Evolutionary conservation across 176 grass and related monocot genomes (phyloP).

Genomic region (Avena sativa): DNA sequence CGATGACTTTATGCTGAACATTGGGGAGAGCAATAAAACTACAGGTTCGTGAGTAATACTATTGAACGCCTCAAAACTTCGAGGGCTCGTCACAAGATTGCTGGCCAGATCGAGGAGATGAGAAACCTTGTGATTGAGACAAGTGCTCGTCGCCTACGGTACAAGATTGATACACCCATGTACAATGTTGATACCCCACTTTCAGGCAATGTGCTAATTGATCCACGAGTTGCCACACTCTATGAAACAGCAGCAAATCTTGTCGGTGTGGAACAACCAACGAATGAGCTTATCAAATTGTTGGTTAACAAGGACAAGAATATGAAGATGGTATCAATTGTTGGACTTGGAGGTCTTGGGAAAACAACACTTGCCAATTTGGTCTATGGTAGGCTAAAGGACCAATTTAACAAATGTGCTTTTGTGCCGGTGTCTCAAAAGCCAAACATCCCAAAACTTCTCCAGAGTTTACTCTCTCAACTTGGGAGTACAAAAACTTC

Average conservation of each 20-base stretch:
- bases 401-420: background rate
- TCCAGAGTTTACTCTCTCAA: background rate
- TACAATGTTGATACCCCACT: background rate
- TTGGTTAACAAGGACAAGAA: background rate
- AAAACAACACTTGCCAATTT: slow-evolving; percentile 12
- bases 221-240: background rate
- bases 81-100: slow-evolving; percentile 11
- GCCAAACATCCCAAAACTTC: background rate
- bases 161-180: slow-evolving; percentile 2
- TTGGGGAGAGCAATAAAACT: background rate
- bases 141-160: background rate
- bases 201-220: background rate
- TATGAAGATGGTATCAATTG: background rate
- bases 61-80: background rate
- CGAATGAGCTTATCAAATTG: background rate
- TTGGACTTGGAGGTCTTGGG: background rate
- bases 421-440: background rate
- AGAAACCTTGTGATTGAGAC: slow-evolving; percentile 12
- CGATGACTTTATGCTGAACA: slow-evolving; percentile 21
- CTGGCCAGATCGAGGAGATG: slow-evolving; percentile 4
- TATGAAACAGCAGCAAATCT: background rate
- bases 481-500: background rate
- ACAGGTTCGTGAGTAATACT: background rate
- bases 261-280: background rate
- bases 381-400: background rate